Conservation (phyloP, 805 yeast genomes). For the Ogataea nitratoaversa region DNA sequence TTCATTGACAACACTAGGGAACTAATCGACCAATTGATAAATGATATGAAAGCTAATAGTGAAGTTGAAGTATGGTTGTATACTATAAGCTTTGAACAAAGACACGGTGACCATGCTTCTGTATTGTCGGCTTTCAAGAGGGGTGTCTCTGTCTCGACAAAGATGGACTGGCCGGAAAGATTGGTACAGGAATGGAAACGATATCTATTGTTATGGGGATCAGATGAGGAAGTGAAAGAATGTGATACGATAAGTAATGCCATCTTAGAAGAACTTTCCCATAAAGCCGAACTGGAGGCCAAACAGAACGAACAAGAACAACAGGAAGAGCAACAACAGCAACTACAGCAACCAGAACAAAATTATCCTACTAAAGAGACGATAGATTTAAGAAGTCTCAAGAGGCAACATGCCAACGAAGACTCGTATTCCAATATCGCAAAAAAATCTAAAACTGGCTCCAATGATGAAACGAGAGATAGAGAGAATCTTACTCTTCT, state of each 20-base stretch:
- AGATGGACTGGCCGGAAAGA: constrained; percentile 49
- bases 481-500: constrained; percentile 58
- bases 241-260: constrained; percentile 5
- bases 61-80: constrained; percentile 48
- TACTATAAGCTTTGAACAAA: constrained; percentile 37
- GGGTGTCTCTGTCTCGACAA: constrained; percentile 27
- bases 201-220: constrained; percentile 35
- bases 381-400: neutral
- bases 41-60: constrained; percentile 3
- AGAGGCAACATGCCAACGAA: neutral
- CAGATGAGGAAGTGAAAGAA: constrained; percentile 6
- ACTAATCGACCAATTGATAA: constrained; percentile 5
- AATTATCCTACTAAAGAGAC: too few relatives aligned
- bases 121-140: constrained; percentile 28
- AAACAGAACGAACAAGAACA: constrained; percentile 4
- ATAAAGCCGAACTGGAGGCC: neutral
- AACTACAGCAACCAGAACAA: too few relatives aligned
- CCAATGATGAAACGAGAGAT: constrained; percentile 32
- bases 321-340: too few relatives aligned
- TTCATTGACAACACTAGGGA: constrained; percentile 27
- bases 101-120: constrained; percentile 22
- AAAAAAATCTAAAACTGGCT: constrained; percentile 4
- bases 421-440: constrained; percentile 5
- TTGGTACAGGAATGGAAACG: constrained; percentile 41
- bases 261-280: neutral